Evolutionary conservation across 768 basidiomycete genomes (phyloP), one percentile per base, ranked within the genome.

Genomic region (Coprinopsis marcescibilis): DNA sequence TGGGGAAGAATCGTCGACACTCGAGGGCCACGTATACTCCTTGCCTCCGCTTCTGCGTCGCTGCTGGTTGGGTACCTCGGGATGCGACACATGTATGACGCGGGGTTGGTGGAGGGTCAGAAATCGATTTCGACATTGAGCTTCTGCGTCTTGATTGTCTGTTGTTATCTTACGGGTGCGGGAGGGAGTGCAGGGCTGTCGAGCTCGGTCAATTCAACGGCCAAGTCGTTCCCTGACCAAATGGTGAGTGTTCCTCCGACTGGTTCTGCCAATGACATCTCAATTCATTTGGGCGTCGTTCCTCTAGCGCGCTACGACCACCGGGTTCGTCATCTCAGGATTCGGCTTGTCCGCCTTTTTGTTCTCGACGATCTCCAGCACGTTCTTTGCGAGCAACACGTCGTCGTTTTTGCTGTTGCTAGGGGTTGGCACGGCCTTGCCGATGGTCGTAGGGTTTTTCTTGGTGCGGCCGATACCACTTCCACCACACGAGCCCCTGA

Each of bases 281-380:
- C 39, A 30, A 45, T 46, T 30, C 13, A 19, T 46, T 30, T 24
- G 13, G 34, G 41, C 21, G 38, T 35, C 25, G 41, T 13, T n/a
- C 17, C 20, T 19, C n/a, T 45, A 89, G 85, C 75, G 90, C 15
- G 90, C 83, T 10, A 81, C 81, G 0, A 77, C 81, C 7, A 89
- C 85, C 0, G 84, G 85, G 1, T 60, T 90, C 7, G 90, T 93
- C 26, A 64, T 92, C 15, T 89, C 89, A 0, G 92, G 89, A 25
- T 92, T 89, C 52, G 92, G 93, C 0, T 77, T 97, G 13, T 92
- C 89, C 0, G 93, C 93, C 0, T 95, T 95, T 70, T 71, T 88
- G 52, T 96, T 94, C 65, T 87, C 89, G 11, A 75, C 81, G 1
- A 65, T 94, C 29, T 81, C 89, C 0, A 82, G 84, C 46, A 57